phyloP scores from a whole-genome alignment of 2,329 filamentous ascomycete genomes.

The Hypoxylon sp. region DNA sequence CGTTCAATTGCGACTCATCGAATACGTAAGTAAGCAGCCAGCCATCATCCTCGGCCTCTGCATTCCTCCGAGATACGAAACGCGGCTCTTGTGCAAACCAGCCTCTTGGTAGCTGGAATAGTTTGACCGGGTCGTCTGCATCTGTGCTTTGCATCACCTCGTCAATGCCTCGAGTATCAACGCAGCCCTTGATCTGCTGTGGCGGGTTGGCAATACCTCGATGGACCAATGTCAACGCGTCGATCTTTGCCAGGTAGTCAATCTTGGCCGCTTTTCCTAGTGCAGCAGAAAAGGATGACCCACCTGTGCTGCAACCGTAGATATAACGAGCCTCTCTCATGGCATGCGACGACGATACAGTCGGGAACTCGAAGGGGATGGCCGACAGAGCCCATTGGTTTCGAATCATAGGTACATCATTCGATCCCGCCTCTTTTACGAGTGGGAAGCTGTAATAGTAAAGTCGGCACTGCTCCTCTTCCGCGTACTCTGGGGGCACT shows the following conservation, averaged over 20 bases:
- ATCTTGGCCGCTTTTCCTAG: constrained; percentile 75
- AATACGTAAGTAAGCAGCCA: constrained; percentile 77
- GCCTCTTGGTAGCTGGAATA: constrained; percentile 70
- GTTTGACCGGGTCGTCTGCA: constrained; percentile 66
- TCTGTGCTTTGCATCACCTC: constrained; percentile 63
- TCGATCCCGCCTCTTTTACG: constrained; percentile 29
- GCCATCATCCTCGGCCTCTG: constrained; percentile 70
- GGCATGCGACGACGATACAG: constrained; percentile 63
- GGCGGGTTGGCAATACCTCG: constrained; percentile 61
- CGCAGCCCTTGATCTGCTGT: constrained; percentile 67
- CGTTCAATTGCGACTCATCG: constrained; percentile 73
- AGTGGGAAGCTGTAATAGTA: constrained; percentile 76
- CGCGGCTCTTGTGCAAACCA: constrained; percentile 76
- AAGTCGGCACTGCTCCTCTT: constrained; percentile 75
- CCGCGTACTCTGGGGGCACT: constrained; percentile 55
- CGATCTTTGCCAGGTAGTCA: constrained; percentile 72
- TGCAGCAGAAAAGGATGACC: constrained; percentile 64
- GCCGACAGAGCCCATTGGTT: constrained; percentile 74
- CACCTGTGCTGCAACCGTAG: constrained; percentile 74
- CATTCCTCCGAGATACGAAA: constrained; percentile 65
- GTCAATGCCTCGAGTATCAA: constrained; percentile 67
- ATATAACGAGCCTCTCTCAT: constrained; percentile 71
- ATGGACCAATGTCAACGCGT: constrained; percentile 64
- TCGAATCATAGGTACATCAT: constrained; percentile 56
- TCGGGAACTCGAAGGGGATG: constrained; percentile 77